phyloP scores from a whole-genome alignment of 306 rosid genomes.

The Morella rubra region DNA sequence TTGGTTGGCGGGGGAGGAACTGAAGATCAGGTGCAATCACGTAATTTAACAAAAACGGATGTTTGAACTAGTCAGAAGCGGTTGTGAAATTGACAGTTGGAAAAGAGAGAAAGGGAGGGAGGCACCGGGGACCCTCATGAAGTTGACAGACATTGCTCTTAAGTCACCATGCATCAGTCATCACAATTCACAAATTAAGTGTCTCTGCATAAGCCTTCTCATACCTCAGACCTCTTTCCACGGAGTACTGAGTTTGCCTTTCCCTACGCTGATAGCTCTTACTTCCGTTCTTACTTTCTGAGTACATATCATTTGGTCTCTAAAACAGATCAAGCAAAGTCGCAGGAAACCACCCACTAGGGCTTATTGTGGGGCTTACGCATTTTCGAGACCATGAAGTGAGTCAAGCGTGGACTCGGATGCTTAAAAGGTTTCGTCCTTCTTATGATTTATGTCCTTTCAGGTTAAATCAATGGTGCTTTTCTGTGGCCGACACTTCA shows the following conservation, averaged over 20 bases:
- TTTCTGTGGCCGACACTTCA: constrained; percentile 10
- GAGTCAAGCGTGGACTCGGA: constrained; percentile 12
- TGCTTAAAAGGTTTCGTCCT: constrained; percentile 22
- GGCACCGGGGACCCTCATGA: constrained; percentile 39
- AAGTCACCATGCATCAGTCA: constrained; percentile 25
- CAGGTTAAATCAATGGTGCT: constrained; percentile 18
- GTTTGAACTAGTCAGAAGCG: constrained; percentile 40
- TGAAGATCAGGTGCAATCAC: background rate
- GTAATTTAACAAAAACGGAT: constrained; percentile 26
- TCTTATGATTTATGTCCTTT: constrained; percentile 18
- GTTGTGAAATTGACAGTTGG: constrained; percentile 29
- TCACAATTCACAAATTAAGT: background rate
- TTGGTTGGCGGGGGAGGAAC: background rate
- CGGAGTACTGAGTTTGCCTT: constrained; percentile 15
- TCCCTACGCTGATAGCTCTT: constrained; percentile 22
- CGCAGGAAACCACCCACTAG: constrained; percentile 19
- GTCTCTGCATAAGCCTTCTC: constrained; percentile 34
- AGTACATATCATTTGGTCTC: constrained; percentile 6
- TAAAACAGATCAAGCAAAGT: constrained; percentile 10
- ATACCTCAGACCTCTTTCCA: constrained; percentile 21
- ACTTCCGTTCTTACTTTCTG: constrained; percentile 19
- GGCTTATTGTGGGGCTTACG: background rate
- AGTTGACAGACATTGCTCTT: constrained; percentile 33
- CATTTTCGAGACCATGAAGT: constrained; percentile 25
- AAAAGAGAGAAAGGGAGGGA: constrained; percentile 23